Evolutionary conservation across 192 early-diverging fungal genomes (phyloP).

Genomic region (Coemansia sp.): DNA sequence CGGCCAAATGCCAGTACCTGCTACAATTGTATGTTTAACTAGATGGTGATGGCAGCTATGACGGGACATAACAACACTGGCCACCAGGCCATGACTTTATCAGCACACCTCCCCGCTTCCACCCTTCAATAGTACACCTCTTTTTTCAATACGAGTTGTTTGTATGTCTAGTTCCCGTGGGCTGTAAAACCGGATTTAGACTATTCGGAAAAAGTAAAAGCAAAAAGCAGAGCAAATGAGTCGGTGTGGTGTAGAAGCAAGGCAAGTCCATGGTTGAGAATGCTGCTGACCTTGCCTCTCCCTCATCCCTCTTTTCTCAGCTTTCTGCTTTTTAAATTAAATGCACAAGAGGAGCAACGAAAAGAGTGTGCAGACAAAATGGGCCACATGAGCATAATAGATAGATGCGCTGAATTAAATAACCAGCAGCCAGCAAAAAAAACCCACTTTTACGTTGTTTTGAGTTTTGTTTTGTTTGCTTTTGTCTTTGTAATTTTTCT

Average conservation of each 20-base stretch:
- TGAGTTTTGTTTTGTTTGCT: neutral
- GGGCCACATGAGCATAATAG: constrained; percentile 4
- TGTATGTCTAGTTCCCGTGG: neutral
- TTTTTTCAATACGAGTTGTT: neutral
- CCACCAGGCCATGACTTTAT: neutral
- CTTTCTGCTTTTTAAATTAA: constrained; percentile 7
- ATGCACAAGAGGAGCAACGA: constrained; percentile 6
- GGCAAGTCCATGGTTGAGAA: neutral
- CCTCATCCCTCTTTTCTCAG: neutral
- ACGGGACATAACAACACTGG: neutral
- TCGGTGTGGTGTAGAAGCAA: neutral
- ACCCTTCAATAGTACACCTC: neutral
- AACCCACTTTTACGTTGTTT: neutral
- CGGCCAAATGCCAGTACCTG: neutral
- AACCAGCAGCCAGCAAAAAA: constrained; percentile 3
- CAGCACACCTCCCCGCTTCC: neutral
- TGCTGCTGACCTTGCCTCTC: neutral
- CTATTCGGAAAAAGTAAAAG: neutral
- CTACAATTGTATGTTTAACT: neutral
- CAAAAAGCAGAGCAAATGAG: neutral
- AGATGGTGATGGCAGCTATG: neutral
- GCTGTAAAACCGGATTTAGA: neutral
- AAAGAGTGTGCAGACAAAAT: constrained; percentile 4
- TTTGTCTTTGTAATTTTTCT: neutral
- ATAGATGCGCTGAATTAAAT: neutral